These are phyloP conservation scores for Cytospora piceicola DNA, from an alignment of 2,329 filamentous ascomycete species.

Conservation along the genomic window DNA sequence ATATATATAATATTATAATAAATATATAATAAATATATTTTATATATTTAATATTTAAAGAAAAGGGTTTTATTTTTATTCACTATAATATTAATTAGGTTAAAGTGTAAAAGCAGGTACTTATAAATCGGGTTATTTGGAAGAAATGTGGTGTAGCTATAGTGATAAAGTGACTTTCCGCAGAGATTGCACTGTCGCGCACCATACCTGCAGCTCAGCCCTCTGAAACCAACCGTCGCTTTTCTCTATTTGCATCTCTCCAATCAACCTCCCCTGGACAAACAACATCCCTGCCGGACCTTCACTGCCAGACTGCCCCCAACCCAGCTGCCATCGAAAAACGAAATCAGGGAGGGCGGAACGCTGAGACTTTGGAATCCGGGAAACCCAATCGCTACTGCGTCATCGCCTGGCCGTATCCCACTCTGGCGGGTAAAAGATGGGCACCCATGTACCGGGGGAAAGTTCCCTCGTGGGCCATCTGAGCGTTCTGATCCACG, in stretches of 20 bases:
- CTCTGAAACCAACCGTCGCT: conserved; percentile 18
- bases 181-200: too few relatives aligned
- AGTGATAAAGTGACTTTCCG: too few relatives aligned
- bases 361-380: conserved; percentile 26
- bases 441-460: neutral
- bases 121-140: too few relatives aligned
- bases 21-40: too few relatives aligned
- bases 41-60: too few relatives aligned
- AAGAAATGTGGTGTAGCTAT: too few relatives aligned
- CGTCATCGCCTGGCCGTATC: conserved; percentile 22
- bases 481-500: neutral
- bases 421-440: conserved; percentile 22
- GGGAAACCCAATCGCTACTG: conserved; percentile 30
- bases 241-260: conserved; percentile 1
- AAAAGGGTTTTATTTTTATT: too few relatives aligned
- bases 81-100: too few relatives aligned
- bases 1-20: too few relatives aligned
- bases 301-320: conserved; percentile 5
- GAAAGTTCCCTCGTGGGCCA: conserved; percentile 22
- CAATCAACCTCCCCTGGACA: conserved; percentile 15
- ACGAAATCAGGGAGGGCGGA: neutral
- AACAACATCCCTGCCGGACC: neutral
- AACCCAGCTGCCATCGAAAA: neutral
- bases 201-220: conserved; percentile 26
- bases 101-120: too few relatives aligned